Evolutionary conservation across 1,284 basidiomycete species (phyloP).

Genomic region (Pseudozyma thailandica): DNA sequence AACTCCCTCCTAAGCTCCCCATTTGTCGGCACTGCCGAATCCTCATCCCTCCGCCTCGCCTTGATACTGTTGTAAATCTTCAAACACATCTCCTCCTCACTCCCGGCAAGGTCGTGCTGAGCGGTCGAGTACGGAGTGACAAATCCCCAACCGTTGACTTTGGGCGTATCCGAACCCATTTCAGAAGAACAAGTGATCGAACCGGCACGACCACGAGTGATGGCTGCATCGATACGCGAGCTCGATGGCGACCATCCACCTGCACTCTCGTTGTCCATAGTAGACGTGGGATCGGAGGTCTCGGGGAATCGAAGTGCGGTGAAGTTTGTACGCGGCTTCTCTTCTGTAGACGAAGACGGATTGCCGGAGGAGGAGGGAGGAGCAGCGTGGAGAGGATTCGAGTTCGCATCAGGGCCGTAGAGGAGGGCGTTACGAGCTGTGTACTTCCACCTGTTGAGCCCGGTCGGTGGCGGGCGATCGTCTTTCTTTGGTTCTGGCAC

Average conservation of each 20-base stretch:
- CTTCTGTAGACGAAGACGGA: no score
- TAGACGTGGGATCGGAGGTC: not conserved
- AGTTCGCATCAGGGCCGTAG: conserved; percentile 54
- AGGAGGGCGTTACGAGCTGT: conserved; percentile 57
- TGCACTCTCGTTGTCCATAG: conserved; percentile 20
- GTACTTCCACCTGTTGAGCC: conserved; percentile 36
- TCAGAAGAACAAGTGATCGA: conserved; percentile 8
- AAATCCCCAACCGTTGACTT: conserved; percentile 58
- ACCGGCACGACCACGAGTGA: conserved; percentile 31
- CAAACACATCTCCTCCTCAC: conserved; percentile 24
- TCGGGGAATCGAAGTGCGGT: conserved; percentile 10
- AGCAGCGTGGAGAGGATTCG: conserved; percentile 12
- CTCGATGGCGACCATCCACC: conserved; percentile 48
- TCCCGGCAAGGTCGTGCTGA: conserved; percentile 4
- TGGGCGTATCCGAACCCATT: conserved; percentile 17
- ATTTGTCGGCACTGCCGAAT: not conserved
- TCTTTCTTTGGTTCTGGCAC: conserved; percentile 25
- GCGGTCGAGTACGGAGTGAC: conserved; percentile 50
- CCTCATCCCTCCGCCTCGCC: not conserved
- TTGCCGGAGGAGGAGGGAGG: no score
- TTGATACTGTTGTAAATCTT: conserved; percentile 32
- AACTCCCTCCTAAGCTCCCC: conserved; percentile 11
- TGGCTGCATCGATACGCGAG: conserved; percentile 59
- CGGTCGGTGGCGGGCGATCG: conserved; percentile 16
- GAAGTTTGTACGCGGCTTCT: conserved; percentile 15